phyloP scores from a whole-genome alignment of 305 asterid genomes.

The Salvia sclarea region DNA sequence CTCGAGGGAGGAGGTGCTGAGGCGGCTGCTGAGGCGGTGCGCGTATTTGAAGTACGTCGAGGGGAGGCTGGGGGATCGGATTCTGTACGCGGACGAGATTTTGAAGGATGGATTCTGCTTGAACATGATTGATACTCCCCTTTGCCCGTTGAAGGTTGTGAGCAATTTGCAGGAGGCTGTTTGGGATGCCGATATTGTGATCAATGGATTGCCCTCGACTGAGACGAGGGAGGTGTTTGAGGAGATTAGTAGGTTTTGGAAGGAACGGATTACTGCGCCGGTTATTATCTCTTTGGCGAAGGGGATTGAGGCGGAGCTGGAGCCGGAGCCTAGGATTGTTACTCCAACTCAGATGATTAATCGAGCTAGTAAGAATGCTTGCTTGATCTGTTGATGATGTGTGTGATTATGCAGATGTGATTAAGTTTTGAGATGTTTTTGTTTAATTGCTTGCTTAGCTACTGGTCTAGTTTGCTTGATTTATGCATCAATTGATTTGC shows the following conservation, averaged over 20 bases:
- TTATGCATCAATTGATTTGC: neutral
- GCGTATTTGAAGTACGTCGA: slow-evolving; percentile 87
- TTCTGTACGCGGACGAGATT: slow-evolving; percentile 77
- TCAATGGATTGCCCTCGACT: slow-evolving; percentile 83
- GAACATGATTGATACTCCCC: slow-evolving; percentile 88
- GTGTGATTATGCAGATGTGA: slow-evolving; percentile 26
- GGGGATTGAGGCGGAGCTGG: slow-evolving; percentile 85
- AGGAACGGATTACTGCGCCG: slow-evolving; percentile 61
- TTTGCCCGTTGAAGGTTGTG: slow-evolving; percentile 80
- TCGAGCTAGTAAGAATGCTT: slow-evolving; percentile 67
- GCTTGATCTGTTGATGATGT: neutral
- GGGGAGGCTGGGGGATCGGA: slow-evolving; percentile 72
- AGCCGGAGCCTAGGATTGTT: slow-evolving; percentile 72
- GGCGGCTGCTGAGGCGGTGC: slow-evolving; percentile 83
- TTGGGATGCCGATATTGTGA: slow-evolving; percentile 90
- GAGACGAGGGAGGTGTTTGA: slow-evolving; percentile 73
- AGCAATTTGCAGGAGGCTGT: slow-evolving; percentile 88
- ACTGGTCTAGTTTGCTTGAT: slow-evolving; percentile 2
- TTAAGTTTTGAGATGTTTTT: slow-evolving; percentile 5
- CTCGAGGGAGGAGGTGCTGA: slow-evolving; percentile 82
- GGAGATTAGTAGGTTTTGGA: slow-evolving; percentile 74
- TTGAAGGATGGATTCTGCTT: slow-evolving; percentile 81
- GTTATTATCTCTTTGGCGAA: slow-evolving; percentile 74
- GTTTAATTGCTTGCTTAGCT: neutral
- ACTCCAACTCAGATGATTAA: slow-evolving; percentile 91